These are phyloP conservation scores for Houttuynia cordata DNA, from an alignment of 164 flowering plant species.

Conservation along the genomic window DNA sequence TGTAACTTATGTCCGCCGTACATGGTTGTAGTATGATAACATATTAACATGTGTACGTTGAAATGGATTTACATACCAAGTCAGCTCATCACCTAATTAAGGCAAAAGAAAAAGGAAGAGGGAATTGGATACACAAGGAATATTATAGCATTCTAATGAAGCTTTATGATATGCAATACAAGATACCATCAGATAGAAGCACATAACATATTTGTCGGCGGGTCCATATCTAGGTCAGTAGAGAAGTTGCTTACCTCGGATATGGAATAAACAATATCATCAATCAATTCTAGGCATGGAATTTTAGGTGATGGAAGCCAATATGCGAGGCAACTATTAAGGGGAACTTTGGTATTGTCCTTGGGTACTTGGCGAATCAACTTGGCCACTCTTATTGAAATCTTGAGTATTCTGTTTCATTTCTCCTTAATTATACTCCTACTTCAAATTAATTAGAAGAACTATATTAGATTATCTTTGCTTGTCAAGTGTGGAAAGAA, in stretches of 20 bases:
- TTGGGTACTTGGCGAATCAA: neutral
- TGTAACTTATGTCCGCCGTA: too few relatives aligned
- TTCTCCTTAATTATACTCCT: too few relatives aligned
- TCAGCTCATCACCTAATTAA: neutral
- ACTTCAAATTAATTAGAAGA: too few relatives aligned
- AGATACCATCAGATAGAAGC: neutral
- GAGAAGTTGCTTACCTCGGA: neutral
- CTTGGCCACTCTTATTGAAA: conserved; percentile 1
- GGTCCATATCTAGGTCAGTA: neutral
- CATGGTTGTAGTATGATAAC: too few relatives aligned
- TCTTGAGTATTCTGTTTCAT: too few relatives aligned
- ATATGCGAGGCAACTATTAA: neutral
- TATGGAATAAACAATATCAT: neutral
- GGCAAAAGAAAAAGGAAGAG: neutral
- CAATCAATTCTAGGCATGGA: conserved; percentile 1
- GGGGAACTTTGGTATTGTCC: neutral
- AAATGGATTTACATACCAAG: neutral
- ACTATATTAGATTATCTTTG: too few relatives aligned
- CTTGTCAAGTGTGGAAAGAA: too few relatives aligned
- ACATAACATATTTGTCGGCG: neutral
- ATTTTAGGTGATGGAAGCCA: neutral
- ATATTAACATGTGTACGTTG: too few relatives aligned
- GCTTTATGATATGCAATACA: neutral
- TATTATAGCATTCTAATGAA: conserved; percentile 1
- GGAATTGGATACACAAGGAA: conserved; percentile 1